phyloP scores from a whole-genome alignment of 2,329 filamentous ascomycete species.

The Mollisia scopiformis region DNA sequence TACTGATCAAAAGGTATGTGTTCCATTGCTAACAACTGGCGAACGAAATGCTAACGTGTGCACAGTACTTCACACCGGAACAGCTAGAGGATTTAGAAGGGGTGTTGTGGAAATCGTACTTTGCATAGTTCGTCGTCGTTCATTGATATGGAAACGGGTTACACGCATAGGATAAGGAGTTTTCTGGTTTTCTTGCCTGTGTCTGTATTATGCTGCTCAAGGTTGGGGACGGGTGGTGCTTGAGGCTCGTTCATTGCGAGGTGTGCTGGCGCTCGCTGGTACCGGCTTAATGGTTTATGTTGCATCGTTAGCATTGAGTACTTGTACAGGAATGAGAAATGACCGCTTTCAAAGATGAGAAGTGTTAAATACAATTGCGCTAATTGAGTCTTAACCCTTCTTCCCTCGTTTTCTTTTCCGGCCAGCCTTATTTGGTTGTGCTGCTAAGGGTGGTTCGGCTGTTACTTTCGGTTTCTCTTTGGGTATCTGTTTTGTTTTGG shows the following conservation, averaged over 20 bases:
- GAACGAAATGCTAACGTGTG: slow-evolving; percentile 28
- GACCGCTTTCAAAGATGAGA: too few relatives aligned
- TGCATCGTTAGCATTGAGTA: too few relatives aligned
- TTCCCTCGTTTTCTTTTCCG: too few relatives aligned
- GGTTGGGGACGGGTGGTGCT: background rate
- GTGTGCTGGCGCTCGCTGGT: background rate
- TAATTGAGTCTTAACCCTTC: too few relatives aligned
- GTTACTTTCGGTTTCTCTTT: too few relatives aligned
- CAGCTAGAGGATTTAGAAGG: slow-evolving; percentile 95
- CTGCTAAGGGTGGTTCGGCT: too few relatives aligned
- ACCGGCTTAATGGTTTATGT: too few relatives aligned
- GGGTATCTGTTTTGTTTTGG: too few relatives aligned
- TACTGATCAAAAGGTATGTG: slow-evolving; percentile 90
- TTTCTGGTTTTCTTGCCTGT: background rate
- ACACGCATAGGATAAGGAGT: background rate
- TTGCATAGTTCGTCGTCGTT: slow-evolving; percentile 53
- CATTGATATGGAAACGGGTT: background rate
- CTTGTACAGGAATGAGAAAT: too few relatives aligned
- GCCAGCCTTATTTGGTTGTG: too few relatives aligned
- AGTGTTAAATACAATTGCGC: too few relatives aligned
- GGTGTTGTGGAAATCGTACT: slow-evolving; percentile 99
- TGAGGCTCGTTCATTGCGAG: background rate
- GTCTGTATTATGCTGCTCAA: background rate
- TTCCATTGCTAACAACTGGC: slow-evolving; percentile 8
- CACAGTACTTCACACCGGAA: slow-evolving; percentile 80